Conservation (phyloP, 345 rosid species). For the Salix purpurea region DNA sequence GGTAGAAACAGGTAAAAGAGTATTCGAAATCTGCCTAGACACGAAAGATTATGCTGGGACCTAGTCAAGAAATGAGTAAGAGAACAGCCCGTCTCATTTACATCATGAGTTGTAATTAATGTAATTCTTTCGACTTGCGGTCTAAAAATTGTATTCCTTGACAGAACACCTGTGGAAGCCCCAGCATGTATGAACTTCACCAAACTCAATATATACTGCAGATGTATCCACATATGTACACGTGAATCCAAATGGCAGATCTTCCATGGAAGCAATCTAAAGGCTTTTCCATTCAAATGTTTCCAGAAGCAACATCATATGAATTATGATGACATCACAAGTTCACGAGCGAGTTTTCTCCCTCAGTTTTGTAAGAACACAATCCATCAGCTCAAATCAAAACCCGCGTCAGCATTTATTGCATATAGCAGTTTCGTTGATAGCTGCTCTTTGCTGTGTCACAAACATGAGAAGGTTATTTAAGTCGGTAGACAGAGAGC, state of each 20-base stretch:
- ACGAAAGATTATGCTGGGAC: background rate
- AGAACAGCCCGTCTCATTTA: constrained; percentile 4
- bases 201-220: background rate
- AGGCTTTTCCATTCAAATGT: background rate
- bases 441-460: constrained; percentile 87
- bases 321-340: background rate
- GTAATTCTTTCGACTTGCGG: background rate
- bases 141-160: background rate
- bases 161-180: background rate
- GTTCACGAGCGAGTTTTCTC: background rate
- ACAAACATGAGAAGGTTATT: constrained; percentile 9
- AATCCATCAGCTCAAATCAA: constrained; percentile 77
- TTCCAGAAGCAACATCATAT: background rate
- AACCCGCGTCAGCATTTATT: constrained; percentile 95
- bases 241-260: constrained; percentile 5
- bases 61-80: background rate
- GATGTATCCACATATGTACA: constrained; percentile 9
- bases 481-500: background rate
- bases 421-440: constrained; percentile 80
- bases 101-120: background rate
- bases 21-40: background rate
- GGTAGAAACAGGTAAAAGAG: background rate
- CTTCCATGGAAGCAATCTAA: background rate
- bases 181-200: background rate
- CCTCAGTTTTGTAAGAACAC: background rate